Percentiles rank a stretch among this genome's conserved stretches.
Evolutionary conservation across 345 rosid species (phyloP).

Genomic region (Aegle marmelos): DNA sequence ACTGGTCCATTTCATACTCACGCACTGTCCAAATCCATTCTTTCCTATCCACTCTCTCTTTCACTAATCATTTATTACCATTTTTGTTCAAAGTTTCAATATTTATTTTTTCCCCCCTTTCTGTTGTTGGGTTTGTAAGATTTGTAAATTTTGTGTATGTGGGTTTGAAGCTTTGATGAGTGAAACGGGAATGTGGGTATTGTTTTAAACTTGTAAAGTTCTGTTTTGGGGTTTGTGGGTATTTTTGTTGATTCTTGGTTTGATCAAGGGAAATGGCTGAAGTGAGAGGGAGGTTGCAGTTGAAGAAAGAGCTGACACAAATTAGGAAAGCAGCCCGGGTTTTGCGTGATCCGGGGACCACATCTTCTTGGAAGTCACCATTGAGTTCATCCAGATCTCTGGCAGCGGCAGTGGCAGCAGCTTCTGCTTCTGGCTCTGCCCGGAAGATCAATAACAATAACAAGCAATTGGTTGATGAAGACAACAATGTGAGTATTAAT

Average conservation of each 20-base stretch:
- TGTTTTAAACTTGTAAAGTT: conserved; percentile 3
- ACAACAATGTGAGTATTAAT: conserved; percentile 15
- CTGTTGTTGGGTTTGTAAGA: background rate
- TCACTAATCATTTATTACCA: background rate
- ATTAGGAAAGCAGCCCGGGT: conserved; percentile 84
- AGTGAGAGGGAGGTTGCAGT: conserved; percentile 60
- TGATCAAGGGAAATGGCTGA: conserved; percentile 41
- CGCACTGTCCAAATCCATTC: background rate
- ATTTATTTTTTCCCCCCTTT: background rate
- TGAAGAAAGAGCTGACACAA: conserved; percentile 87
- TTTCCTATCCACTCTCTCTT: background rate
- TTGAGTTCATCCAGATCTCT: conserved; percentile 67
- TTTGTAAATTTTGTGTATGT: background rate
- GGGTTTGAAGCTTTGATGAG: conserved; percentile 1
- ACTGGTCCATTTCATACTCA: background rate
- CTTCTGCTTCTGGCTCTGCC: conserved; percentile 14
- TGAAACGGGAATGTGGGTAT: conserved; percentile 13
- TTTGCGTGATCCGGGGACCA: conserved; percentile 90
- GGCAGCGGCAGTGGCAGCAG: conserved; percentile 24
- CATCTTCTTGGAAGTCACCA: conserved; percentile 81
- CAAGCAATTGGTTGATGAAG: conserved; percentile 8
- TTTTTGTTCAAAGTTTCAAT: conserved; percentile 15
- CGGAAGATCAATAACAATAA: background rate
- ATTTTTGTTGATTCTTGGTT: conserved; percentile 11
- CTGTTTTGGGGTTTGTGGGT: background rate